Evolutionary conservation across 495 filamentous ascomycete species (phyloP), one percentile per base, ranked within the genome.

Genomic region (Aspergillus sclerotioniger): DNA sequence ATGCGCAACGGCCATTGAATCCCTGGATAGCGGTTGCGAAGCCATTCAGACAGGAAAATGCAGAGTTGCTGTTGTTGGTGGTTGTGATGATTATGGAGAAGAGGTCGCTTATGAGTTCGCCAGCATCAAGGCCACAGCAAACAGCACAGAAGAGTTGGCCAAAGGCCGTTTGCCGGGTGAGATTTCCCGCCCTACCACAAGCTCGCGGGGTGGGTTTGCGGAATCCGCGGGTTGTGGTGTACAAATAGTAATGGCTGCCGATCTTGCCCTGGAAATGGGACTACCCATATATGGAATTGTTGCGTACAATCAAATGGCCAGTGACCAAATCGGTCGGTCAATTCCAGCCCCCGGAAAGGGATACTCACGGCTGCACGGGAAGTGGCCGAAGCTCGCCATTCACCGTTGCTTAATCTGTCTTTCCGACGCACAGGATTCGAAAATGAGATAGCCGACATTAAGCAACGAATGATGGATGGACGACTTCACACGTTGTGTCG

Each of bases 81-180:
- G 94, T 50, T 97, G 96, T 68, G 94, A 99, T 77, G 94, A 99
- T 76, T 97, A 98, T 80, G 89, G 93, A 58, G 95, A 99, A 75
- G 94, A 98, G 78, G 91, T 95, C 46, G 96, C 94, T 5, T 97
- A 96, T 63, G 94, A 99, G 72, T 99, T 99, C 69, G 95, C 94
- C 77, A 99, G 96, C 77, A 99, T 99, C 92, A 94, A 96, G 75
- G 94, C 94, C 19, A 99, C 94, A 20, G 94, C 90, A 80, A 98
- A 97, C 62, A 89, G 91, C 31, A 86, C 95, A 52, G 91, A 97
- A 56, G 94, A 99, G 66, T 87, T 96, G 64, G 89, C 88, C 8
- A 92, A 96, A 63, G 94, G 95, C 33, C 89, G 94, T 59, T 94
- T 91, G 32, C 94, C 94, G 0, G 83, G 84, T 64, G 94, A 99